Evolutionary conservation across 2,329 filamentous ascomycete species (phyloP), one percentile per base, ranked within the genome.

Genomic region (Sclerotinia spermophila): DNA sequence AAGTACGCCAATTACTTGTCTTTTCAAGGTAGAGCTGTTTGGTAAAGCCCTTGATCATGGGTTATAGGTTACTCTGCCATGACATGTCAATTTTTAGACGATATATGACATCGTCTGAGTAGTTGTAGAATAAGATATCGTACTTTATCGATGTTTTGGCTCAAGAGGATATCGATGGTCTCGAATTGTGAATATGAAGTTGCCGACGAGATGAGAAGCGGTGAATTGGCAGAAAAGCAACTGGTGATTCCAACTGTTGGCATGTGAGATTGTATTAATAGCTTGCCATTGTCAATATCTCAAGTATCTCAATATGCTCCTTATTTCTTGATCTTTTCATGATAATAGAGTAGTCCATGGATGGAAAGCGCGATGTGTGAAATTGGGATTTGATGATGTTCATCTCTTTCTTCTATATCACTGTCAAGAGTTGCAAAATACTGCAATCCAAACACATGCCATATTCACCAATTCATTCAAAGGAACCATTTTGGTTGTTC

Each of bases 101-200:
- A n/a, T n/a, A n/a, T n/a, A n/a, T n/a, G n/a, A n/a, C n/a, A n/a
- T n/a, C n/a, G n/a, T n/a, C n/a, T n/a, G n/a, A n/a, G n/a, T n/a
- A n/a, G n/a, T n/a, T n/a, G n/a, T n/a, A n/a, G n/a, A n/a, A n/a
- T 13, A n/a, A 48, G 45, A n/a, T 21, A 24, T 5, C n/a, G 10
- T 11, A 5, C 17, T 48, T n/a, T 5, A 24, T n/a, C n/a, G 4
- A 48, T 48, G 45, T 48, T 48, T n/a, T 24, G 24, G 10, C n/a
- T 1, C 5, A 1, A 48, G 21, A 48, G 45, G n/a, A 13, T n/a
- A 3, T n/a, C 8, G 5, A 27, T 3, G 0, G 2, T 17, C 3
- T 27, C n/a, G n/a, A 27, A 6, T 27, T 11, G 3, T 51, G 5
- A 27, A 51, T 27, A 51, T 17, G 27, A 51, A 27, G 17, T 51